Conservation (phyloP, 179 eudicot genomes). For the Camellia oleifera region DNA sequence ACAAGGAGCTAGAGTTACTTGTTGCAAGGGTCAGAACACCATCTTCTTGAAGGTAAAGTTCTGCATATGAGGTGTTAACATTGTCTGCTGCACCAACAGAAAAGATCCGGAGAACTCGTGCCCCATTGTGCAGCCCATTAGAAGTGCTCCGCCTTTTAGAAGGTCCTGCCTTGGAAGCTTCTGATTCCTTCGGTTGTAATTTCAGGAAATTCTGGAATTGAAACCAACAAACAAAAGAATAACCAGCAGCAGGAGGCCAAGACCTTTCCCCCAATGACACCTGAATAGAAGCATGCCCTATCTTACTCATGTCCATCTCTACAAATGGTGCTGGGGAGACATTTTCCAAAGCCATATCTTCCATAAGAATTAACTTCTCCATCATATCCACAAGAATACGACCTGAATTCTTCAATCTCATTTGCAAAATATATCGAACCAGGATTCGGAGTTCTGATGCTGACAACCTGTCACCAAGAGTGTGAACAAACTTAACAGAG, state of each 20-base stretch:
- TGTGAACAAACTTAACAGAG: conserved; percentile 16
- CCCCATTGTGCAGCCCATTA: conserved; percentile 44
- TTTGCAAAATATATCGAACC: conserved; percentile 78
- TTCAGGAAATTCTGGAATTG: conserved; percentile 76
- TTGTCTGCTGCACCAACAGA: conserved; percentile 86
- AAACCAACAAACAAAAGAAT: conserved; percentile 99
- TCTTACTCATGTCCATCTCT: conserved; percentile 96
- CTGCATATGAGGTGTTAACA: conserved; percentile 77
- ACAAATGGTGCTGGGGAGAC: conserved; percentile 93
- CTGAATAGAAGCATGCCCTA: conserved; percentile 94
- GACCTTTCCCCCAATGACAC: conserved; percentile 97
- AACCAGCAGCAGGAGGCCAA: conserved; percentile 99
- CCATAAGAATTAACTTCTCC: conserved; percentile 79
- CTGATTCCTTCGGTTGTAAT: conserved; percentile 56
- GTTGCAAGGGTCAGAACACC: conserved; percentile 91
- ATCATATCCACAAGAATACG: conserved; percentile 80
- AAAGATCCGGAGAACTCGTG: conserved; percentile 74
- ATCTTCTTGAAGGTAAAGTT: conserved; percentile 91
- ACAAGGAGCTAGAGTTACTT: conserved; percentile 79
- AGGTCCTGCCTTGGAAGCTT: conserved; percentile 42
- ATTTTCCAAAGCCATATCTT: conserved; percentile 71
- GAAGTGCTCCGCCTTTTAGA: conserved; percentile 38
- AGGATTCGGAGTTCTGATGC: conserved; percentile 76
- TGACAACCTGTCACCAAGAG: conserved; percentile 64
- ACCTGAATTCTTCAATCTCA: conserved; percentile 70